These are phyloP conservation scores for Diplosphaera chodatii DNA, from an alignment of 139 green algal species.

Conservation along the genomic window DNA sequence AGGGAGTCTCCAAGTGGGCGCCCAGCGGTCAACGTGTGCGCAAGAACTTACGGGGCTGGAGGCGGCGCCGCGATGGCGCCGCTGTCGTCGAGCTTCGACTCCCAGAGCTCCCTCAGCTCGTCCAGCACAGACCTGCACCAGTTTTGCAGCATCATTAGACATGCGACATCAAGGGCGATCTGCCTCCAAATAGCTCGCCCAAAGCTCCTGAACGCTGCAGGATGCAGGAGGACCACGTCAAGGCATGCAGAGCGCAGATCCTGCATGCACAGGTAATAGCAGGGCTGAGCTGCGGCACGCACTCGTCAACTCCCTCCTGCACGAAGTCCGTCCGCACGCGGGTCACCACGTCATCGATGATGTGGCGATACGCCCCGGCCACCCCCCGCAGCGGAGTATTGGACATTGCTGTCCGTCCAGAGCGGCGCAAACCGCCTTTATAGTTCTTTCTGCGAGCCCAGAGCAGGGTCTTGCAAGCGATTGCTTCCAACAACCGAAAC, in stretches of 20 bases:
- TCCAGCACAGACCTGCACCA: conserved; percentile 23
- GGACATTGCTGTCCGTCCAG: background rate
- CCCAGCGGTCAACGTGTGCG: too few relatives aligned
- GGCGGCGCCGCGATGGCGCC: conserved; percentile 9
- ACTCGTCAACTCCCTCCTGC: conserved; percentile 62
- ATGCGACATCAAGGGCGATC: too few relatives aligned
- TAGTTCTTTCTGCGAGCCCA: too few relatives aligned
- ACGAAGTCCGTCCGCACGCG: conserved; percentile 54
- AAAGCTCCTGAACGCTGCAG: too few relatives aligned
- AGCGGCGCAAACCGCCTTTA: background rate
- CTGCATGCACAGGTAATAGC: too few relatives aligned
- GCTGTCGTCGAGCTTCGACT: conserved; percentile 20
- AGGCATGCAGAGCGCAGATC: too few relatives aligned
- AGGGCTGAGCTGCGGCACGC: background rate
- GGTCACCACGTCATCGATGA: conserved; percentile 60
- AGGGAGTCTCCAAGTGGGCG: too few relatives aligned
- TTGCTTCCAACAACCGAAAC: background rate
- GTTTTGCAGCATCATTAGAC: too few relatives aligned
- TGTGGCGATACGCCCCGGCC: conserved; percentile 25
- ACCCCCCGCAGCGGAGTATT: background rate
- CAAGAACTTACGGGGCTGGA: background rate
- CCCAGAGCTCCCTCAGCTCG: conserved; percentile 28
- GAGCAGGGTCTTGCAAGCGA: too few relatives aligned
- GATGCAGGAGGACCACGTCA: too few relatives aligned
- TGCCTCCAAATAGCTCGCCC: too few relatives aligned